phyloP scores from a whole-genome alignment of 441 rosid genomes.

The Mallotus japonicus region DNA sequence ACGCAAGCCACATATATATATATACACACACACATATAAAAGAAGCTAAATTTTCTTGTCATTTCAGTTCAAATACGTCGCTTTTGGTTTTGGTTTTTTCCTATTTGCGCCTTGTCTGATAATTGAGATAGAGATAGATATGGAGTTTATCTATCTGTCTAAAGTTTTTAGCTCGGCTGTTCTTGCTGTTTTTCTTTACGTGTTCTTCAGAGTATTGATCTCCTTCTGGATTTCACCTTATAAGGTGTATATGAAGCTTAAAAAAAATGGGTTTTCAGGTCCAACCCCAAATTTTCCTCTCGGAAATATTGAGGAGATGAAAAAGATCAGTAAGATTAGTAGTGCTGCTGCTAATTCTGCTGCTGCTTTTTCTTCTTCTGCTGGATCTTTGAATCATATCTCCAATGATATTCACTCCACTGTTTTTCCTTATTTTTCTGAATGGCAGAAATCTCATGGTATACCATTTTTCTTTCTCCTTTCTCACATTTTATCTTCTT shows the following conservation, averaged over 20 bases:
- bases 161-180: conserved; percentile 18
- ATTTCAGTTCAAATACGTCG: neutral
- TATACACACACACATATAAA: too few species aligned
- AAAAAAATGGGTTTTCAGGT: conserved; percentile 62
- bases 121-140: conserved; percentile 10
- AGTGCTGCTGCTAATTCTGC: neutral
- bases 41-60: too few species aligned
- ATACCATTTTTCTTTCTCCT: neutral
- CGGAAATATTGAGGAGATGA: conserved; percentile 68
- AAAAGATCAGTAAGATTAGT: conserved; percentile 24
- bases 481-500: neutral
- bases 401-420: conserved; percentile 77
- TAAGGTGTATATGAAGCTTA: conserved; percentile 50
- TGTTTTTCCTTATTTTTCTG: conserved; percentile 75
- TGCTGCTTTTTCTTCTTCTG: neutral
- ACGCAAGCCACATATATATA: too few species aligned
- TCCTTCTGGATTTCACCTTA: conserved; percentile 64
- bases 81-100: neutral
- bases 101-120: neutral
- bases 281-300: conserved; percentile 78
- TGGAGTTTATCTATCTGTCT: conserved; percentile 27
- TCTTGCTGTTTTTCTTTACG: conserved; percentile 27
- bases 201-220: conserved; percentile 38
- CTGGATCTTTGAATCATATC: conserved; percentile 28
- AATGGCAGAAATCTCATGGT: conserved; percentile 80